These are phyloP conservation scores for Kwoniella newhampshirensis DNA, from an alignment of 768 basidiomycete genomes.

Conservation along the genomic window DNA sequence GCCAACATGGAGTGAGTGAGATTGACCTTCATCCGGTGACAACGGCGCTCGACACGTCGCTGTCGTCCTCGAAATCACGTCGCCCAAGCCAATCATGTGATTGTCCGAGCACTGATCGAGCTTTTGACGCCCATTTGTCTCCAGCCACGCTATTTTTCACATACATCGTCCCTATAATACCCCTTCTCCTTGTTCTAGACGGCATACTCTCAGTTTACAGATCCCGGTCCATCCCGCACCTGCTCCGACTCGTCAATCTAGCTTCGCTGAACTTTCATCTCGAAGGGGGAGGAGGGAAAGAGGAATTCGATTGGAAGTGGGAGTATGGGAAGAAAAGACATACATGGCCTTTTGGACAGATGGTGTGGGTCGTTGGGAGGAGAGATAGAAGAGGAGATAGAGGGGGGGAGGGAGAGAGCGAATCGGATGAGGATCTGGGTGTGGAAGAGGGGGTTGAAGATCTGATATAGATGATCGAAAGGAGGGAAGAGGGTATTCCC, in stretches of 20 bases:
- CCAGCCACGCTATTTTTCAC: conserved; percentile 47
- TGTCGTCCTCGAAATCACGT: too few relatives aligned
- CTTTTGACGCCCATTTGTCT: background rate
- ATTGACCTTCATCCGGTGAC: conserved; percentile 10
- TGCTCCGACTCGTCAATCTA: conserved; percentile 20
- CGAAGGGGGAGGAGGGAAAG: conserved; percentile 27
- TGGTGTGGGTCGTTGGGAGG: conserved; percentile 38
- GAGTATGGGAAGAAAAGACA: conserved; percentile 35
- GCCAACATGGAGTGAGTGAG: conserved; percentile 34
- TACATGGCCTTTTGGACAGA: conserved; percentile 34
- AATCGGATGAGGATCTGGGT: background rate
- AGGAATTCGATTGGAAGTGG: conserved; percentile 42
- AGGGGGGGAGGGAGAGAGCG: conserved; percentile 4
- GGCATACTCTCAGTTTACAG: conserved; percentile 44
- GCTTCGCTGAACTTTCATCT: conserved; percentile 25
- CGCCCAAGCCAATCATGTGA: too few relatives aligned
- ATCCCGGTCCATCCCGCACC: conserved; percentile 37
- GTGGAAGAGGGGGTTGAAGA: too few relatives aligned
- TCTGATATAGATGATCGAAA: too few relatives aligned
- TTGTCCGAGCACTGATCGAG: background rate
- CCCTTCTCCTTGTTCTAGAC: conserved; percentile 46
- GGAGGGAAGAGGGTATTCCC: too few relatives aligned
- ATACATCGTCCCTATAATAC: conserved; percentile 48
- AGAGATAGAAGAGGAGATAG: conserved; percentile 5
- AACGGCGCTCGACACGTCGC: too few relatives aligned